A percentile compares a stretch with the other conserved stretches of the same genome.
Conservation (phyloP, 805 yeast genomes). For the Wickerhamomyces strasburgensis region DNA sequence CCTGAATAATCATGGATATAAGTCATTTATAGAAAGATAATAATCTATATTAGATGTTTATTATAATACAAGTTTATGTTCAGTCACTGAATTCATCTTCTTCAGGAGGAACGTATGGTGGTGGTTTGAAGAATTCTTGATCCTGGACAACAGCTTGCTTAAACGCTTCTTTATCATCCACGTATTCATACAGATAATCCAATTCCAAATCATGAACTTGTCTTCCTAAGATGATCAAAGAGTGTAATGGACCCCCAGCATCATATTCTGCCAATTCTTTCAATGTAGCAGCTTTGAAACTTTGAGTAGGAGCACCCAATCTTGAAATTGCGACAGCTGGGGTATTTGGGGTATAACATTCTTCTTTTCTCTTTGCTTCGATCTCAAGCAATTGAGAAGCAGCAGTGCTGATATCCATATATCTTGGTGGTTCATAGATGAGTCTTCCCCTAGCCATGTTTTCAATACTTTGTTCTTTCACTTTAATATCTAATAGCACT, state of each 20-base stretch:
- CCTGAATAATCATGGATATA: no score
- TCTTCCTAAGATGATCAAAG: constrained; percentile 85
- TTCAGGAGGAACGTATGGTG: constrained; percentile 55
- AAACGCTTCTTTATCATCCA: constrained; percentile 51
- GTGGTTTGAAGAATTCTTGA: constrained; percentile 71
- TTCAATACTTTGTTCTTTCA: constrained; percentile 92
- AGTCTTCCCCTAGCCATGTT: constrained; percentile 89
- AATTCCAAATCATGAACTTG: constrained; percentile 90
- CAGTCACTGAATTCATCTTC: constrained; percentile 30
- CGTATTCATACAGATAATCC: constrained; percentile 76
- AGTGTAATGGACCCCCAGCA: constrained; percentile 92
- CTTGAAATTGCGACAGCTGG: constrained; percentile 94
- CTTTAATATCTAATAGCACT: constrained; percentile 85
- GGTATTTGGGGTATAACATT: constrained; percentile 79
- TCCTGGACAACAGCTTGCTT: constrained; percentile 40
- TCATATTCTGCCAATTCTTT: constrained; percentile 75
- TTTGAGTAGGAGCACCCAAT: constrained; percentile 80
- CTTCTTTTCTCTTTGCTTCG: constrained; percentile 70
- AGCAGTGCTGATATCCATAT: constrained; percentile 89
- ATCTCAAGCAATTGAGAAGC: constrained; percentile 83
- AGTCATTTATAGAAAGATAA: no score
- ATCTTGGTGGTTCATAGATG: constrained; percentile 95
- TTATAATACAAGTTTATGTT: not conserved
- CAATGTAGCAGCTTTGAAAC: constrained; percentile 80
- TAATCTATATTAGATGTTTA: no score